Evolutionary conservation across 257 asterid species (phyloP).

Genomic region (Misopates orontium): DNA sequence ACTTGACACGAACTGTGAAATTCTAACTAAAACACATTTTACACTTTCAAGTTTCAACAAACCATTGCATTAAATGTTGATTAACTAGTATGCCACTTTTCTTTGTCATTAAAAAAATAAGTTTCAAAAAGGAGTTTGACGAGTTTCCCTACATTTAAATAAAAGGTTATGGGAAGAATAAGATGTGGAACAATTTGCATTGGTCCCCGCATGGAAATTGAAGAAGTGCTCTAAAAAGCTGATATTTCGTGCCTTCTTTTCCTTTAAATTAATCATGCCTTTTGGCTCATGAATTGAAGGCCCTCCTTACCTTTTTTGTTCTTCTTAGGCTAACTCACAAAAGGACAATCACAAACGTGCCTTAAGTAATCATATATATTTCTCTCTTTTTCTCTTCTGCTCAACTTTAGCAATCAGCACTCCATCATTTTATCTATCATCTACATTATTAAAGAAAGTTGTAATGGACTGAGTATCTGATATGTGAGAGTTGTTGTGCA

Average conservation of each 20-base stretch:
- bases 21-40: too few species aligned
- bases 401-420: background rate
- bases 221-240: constrained; percentile 64
- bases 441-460: background rate
- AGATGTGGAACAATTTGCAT: constrained; percentile 33
- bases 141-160: too few species aligned
- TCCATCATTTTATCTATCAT: background rate
- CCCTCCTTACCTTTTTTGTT: constrained; percentile 29
- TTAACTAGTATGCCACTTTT: too few species aligned
- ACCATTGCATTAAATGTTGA: too few species aligned
- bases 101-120: too few species aligned
- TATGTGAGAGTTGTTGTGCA: background rate
- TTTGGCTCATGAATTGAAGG: constrained; percentile 23
- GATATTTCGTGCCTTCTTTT: constrained; percentile 49
- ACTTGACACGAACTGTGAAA: too few species aligned
- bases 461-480: background rate
- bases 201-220: constrained; percentile 49
- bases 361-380: constrained; percentile 27
- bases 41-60: too few species aligned
- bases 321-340: constrained; percentile 33
- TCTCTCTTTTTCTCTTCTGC: background rate
- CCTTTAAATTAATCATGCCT: constrained; percentile 23
- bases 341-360: constrained; percentile 49
- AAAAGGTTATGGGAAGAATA: background rate
- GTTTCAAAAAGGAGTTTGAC: too few species aligned